Base-by-base conservation (phyloP, 2,329 filamentous ascomycete genomes). In the Torrubiella hemipterigena region DNA sequence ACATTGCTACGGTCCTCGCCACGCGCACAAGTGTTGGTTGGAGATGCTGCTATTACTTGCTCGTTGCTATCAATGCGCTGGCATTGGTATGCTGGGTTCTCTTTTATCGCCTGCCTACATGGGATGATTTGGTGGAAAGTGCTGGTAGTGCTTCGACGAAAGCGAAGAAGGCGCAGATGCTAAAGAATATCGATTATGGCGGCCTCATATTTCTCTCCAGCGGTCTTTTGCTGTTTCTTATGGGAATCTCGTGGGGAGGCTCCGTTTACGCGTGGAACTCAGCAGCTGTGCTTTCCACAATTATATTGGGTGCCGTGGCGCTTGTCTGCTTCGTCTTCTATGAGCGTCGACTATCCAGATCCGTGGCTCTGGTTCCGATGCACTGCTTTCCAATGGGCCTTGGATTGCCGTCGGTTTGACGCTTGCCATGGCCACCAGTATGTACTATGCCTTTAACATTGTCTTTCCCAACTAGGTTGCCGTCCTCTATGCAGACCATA, bases 181-280 rank as follows among this genome's bases (percentile, higher is more conserved):
- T 36, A 6, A 28, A 32, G 15, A n/a, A 32, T 5, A 17, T 36
- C 16, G 34, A 36, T 30, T 36, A n/a, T 36, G 45, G 68, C 4
- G 66, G 66, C 26, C 55, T 64, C 3, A 51, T 59, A 17, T 45
- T 69, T 17, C 64, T 64, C 37, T 59, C 63, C 27, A 45, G 44
- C n/a, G 63, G 64, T 12, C 47, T 67, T 38, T 52, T 65, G 15
- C 29, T 65, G 1, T 64, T 69, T 41, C 44, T 67, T 36, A 55
- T 63, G 15, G 65, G 61, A 4, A 45, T 68, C 35, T 61, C 63
- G 40, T 68, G 63, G 64, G 65, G 65, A 16, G 43, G 49, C 11
- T 28, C 32, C 12, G 33, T 38, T 13, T 46, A 49, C 29, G 37
- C 46, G 2, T 46, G 63, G 63, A 32, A 61, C 57, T 46, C 56